phyloP scores from a whole-genome alignment of 2,329 filamentous ascomycete genomes.

The Nigrospora osmanthi region DNA sequence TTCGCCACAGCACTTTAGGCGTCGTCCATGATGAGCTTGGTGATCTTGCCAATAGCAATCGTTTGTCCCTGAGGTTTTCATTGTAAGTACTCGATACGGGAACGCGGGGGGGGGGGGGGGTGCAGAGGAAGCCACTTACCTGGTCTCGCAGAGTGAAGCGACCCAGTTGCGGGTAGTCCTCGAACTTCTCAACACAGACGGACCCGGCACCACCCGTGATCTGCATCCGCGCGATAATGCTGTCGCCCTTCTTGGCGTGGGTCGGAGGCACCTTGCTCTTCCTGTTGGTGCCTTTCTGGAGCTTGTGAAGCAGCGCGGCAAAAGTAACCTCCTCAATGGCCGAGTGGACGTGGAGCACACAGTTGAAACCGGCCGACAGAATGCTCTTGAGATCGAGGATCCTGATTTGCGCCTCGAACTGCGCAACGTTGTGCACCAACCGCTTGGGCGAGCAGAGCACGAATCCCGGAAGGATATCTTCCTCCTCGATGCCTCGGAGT shows the following conservation, averaged over 20 bases:
- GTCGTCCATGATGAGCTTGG: conserved; percentile 60
- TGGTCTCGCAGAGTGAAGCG: conserved; percentile 86
- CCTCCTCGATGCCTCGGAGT: conserved; percentile 91
- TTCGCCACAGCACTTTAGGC: conserved; percentile 6
- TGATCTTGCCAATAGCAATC: conserved; percentile 98
- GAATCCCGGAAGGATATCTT: conserved; percentile 91
- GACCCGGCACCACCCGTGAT: conserved; percentile 77
- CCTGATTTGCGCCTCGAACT: conserved; percentile 94
- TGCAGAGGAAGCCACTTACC: conserved; percentile 39
- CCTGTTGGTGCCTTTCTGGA: conserved; percentile 88
- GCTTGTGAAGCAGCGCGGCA: conserved; percentile 76
- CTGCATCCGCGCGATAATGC: conserved; percentile 88
- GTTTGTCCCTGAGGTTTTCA: conserved; percentile 71
- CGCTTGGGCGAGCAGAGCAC: conserved; percentile 93
- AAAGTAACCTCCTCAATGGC: conserved; percentile 98
- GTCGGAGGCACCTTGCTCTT: conserved; percentile 91
- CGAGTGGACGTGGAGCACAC: conserved; percentile 93
- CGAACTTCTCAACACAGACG: conserved; percentile 90
- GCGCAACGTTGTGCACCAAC: conserved; percentile 79
- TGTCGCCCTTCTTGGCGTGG: conserved; percentile 73
- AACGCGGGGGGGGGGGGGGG: conserved; percentile 6
- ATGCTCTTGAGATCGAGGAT: conserved; percentile 94
- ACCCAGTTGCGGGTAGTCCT: conserved; percentile 91
- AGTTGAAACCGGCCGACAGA: conserved; percentile 91
- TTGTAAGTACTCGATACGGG: conserved; percentile 18